Evolutionary conservation across 345 rosid species (phyloP).

Genomic region (Toxicodendron radicans): DNA sequence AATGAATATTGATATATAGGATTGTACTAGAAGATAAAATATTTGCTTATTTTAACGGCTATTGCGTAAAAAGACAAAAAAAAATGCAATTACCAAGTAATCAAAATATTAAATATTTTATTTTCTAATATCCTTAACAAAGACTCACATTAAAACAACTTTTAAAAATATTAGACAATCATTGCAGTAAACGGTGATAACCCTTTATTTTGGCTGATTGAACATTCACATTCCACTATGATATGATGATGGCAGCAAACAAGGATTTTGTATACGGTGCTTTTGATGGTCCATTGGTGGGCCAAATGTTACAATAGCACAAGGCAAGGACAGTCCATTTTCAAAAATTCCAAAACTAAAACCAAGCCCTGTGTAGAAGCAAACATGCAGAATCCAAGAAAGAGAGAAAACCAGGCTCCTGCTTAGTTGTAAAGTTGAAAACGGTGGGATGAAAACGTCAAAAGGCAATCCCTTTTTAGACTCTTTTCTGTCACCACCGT

Average conservation of each 20-base stretch:
- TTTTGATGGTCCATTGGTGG: neutral
- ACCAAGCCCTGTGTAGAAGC: neutral
- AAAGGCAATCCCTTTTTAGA: neutral
- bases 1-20: no score
- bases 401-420: neutral
- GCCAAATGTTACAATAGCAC: neutral
- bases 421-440: conserved; percentile 23
- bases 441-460: conserved; percentile 6
- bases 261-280: neutral
- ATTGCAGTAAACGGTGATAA: no score
- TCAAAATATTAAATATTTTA: no score
- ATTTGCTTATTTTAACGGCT: no score
- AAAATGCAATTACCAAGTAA: no score
- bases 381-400: neutral
- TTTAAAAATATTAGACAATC: no score
- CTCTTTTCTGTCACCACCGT: neutral
- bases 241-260: neutral
- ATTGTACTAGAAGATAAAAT: no score
- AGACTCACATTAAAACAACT: no score
- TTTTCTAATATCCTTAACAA: no score
- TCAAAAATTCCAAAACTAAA: neutral
- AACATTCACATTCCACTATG: neutral
- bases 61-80: no score
- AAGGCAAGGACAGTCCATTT: neutral
- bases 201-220: neutral